Base-by-base conservation (phyloP, 2,329 filamentous ascomycete species). In the Fusarium coffeatum region DNA sequence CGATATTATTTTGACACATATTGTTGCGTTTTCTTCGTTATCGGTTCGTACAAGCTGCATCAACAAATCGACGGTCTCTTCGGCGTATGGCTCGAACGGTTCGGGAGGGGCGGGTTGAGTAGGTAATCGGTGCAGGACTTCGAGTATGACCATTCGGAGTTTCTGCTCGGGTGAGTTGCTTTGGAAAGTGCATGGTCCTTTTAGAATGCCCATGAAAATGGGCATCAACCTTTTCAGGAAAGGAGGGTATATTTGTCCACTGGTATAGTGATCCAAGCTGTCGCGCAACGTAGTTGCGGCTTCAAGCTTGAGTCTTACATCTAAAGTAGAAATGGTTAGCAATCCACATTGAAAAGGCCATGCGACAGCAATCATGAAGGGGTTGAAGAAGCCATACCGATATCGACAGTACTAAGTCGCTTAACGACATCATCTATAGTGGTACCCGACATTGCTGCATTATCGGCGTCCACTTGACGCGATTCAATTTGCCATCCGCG, bases 11-110 rank as follows among this genome's bases (percentile, higher is more conserved):
- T 99, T 99, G 82, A 99, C 93, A 78, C 95, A 98, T 68, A 99
- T 84, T n/a, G 97, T 93, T 4, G 95, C 96, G 85, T 99, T 99
- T 69, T 99, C 96, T 81, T 99, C 96, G 75, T 99, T 99, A 80
- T 99, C 96, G 43, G 89, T 91, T 72, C 91, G 90, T 64, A 98
- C 94, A 62, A 99, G 84, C 57, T 89, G 88, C 90, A 98, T 95
- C 68, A 98, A 86, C 71, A 97, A 86, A 77, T 98, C 94, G 64
- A 98, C 93, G 65, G 97, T 90, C 77, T 97, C 93, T 70, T 90
- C 88, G 41, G 95, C 94, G 80, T 95, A 97, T 1, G 91, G 92
- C 78, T 98, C 94, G 81, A 98, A 90, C 2, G 89, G 89, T 74
- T 98, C 94, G 56, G 89, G 82, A 3, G 93, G 91, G 41, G 86